Conservation (phyloP, 2,329 filamentous ascomycete genomes). For the Amauroascus verrucosus region DNA sequence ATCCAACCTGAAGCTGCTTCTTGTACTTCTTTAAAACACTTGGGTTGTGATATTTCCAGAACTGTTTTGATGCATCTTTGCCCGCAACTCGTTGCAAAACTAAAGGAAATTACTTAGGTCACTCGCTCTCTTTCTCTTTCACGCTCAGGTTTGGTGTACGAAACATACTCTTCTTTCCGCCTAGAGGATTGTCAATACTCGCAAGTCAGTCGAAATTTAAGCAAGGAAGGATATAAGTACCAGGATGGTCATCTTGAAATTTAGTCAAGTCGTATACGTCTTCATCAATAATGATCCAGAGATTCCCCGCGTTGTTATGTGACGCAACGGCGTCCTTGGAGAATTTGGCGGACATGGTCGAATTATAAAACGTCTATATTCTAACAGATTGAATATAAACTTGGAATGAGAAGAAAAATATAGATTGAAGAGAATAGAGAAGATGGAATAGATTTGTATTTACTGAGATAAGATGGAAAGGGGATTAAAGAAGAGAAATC, state of each 20-base stretch:
- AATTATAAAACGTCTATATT: neutral
- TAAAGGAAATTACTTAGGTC: slow-evolving; percentile 21
- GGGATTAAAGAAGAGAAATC: neutral
- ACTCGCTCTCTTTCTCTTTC: neutral
- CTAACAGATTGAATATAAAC: neutral
- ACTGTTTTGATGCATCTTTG: slow-evolving; percentile 59
- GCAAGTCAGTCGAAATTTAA: neutral
- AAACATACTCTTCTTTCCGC: slow-evolving; percentile 16
- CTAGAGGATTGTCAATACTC: slow-evolving; percentile 5
- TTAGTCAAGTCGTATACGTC: slow-evolving; percentile 18
- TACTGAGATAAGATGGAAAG: neutral
- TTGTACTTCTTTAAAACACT: slow-evolving; percentile 54
- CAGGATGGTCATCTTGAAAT: slow-evolving; percentile 20
- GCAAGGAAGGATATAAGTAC: slow-evolving; percentile 1
- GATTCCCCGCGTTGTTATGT: slow-evolving; percentile 46
- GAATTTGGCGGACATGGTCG: slow-evolving; percentile 75
- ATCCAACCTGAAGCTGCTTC: slow-evolving; percentile 52
- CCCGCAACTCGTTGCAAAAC: slow-evolving; percentile 55
- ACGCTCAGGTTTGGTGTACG: neutral
- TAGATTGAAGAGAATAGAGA: neutral
- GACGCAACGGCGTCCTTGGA: slow-evolving; percentile 73
- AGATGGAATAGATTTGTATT: neutral
- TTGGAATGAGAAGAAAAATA: neutral
- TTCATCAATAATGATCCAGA: slow-evolving; percentile 19
- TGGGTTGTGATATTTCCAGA: slow-evolving; percentile 57